A percentile compares a stretch with the other conserved stretches of the same genome.
Conservation (phyloP, 192 early-diverging fungal genomes). For the Gamsiella multidivaricata region DNA sequence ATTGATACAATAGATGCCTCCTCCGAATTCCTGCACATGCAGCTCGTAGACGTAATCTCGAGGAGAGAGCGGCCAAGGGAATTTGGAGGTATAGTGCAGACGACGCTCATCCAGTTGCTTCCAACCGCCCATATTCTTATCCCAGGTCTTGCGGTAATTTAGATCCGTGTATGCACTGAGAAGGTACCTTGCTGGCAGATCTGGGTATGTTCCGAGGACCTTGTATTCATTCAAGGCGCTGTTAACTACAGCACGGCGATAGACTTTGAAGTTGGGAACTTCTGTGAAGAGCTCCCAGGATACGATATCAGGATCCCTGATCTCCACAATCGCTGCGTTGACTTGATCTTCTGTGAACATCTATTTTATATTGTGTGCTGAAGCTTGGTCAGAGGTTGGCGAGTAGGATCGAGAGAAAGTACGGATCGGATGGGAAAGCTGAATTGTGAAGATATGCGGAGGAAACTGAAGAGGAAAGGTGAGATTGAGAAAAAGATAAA, state of each 20-base stretch:
- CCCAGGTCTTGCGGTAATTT: conserved; percentile 60
- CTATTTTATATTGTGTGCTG: no score
- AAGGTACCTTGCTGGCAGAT: conserved; percentile 51
- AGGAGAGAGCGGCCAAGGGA: conserved; percentile 60
- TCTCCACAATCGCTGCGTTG: conserved; percentile 26
- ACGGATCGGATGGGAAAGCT: no score
- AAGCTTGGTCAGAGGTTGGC: no score
- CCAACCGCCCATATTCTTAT: conserved; percentile 58
- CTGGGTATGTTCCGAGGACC: conserved; percentile 54
- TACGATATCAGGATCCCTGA: conserved; percentile 19
- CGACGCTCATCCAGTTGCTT: conserved; percentile 36
- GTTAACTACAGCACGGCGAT: conserved; percentile 43
- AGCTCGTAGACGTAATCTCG: conserved; percentile 64
- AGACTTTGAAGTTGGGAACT: conserved; percentile 52
- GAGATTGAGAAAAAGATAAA: no score
- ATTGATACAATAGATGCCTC: conserved; percentile 32
- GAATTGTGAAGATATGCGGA: no score
- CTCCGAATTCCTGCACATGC: conserved; percentile 28
- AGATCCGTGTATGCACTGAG: conserved; percentile 60
- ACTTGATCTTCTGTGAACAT: conserved; percentile 49
- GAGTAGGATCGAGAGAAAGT: no score
- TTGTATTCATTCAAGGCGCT: conserved; percentile 62
- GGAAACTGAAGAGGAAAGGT: no score
- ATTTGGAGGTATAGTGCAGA: conserved; percentile 50
- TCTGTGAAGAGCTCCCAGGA: conserved; percentile 54